Percentiles rank a stretch among this genome's conserved stretches.
Conservation (phyloP, 768 basidiomycete genomes). For the Lentinula raphanica region DNA sequence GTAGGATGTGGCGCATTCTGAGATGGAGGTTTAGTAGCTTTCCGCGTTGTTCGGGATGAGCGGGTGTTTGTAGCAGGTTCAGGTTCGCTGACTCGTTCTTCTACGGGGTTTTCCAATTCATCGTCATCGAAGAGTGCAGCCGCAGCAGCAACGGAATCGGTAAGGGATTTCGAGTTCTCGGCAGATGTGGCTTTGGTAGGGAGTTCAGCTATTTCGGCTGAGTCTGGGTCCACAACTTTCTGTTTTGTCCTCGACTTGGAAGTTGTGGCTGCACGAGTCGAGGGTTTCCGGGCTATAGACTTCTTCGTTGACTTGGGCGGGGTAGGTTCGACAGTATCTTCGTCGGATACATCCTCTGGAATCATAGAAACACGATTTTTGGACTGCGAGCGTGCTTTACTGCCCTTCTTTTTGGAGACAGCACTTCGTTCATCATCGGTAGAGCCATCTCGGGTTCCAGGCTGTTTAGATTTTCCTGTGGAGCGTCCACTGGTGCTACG, state of each 20-base stretch:
- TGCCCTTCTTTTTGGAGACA: constrained; percentile 5
- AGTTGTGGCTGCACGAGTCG: constrained; percentile 9
- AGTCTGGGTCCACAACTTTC: constrained; percentile 7
- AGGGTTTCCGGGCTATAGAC: constrained; percentile 5
- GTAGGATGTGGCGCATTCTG: neutral
- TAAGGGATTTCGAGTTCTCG: constrained; percentile 9
- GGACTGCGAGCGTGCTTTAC: constrained; percentile 1
- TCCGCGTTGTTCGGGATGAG: neutral
- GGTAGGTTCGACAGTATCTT: neutral
- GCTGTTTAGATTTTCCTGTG: constrained; percentile 6
- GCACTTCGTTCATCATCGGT: constrained; percentile 3
- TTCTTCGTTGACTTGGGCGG: constrained; percentile 4
- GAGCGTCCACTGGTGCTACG: constrained; percentile 8
- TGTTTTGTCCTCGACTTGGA: constrained; percentile 9
- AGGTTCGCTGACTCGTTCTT: constrained; percentile 6
- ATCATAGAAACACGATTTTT: constrained; percentile 6
- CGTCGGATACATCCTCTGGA: constrained; percentile 2
- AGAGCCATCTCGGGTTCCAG: neutral
- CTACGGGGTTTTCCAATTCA: constrained; percentile 2
- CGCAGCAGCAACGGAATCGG: constrained; percentile 13
- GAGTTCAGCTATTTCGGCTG: constrained; percentile 15
- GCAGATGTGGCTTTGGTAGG: neutral
- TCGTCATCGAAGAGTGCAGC: constrained; percentile 5
- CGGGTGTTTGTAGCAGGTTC: neutral
- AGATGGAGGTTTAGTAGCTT: neutral